These are phyloP conservation scores for Tulasnella calospora DNA, from an alignment of 768 basidiomycete species.

Conservation along the genomic window DNA sequence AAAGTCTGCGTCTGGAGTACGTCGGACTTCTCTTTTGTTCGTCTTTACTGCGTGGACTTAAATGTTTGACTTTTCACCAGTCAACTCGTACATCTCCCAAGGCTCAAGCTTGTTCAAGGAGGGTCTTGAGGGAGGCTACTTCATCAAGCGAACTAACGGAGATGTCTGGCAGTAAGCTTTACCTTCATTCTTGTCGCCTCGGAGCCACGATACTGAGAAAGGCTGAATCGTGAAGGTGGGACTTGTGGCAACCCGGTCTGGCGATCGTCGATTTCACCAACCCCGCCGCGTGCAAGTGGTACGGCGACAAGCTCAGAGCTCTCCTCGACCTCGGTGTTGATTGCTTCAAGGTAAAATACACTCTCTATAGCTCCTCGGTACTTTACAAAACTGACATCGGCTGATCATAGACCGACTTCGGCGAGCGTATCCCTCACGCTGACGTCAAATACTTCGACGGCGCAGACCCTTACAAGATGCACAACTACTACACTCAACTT, in stretches of 20 bases:
- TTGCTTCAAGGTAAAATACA: slow-evolving; percentile 39
- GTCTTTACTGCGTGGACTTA: not conserved
- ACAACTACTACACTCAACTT: slow-evolving; percentile 62
- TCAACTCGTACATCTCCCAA: slow-evolving; percentile 39
- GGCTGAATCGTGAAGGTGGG: slow-evolving; percentile 39
- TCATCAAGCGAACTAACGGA: slow-evolving; percentile 64
- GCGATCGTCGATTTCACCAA: slow-evolving; percentile 58
- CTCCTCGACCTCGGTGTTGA: slow-evolving; percentile 55
- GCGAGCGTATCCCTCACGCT: slow-evolving; percentile 67
- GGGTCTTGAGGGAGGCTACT: slow-evolving; percentile 59
- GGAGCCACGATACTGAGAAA: not conserved
- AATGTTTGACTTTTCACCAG: slow-evolving; percentile 35
- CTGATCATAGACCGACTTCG: slow-evolving; percentile 55
- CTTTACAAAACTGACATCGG: not conserved
- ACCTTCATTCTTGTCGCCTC: not conserved
- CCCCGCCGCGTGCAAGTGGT: slow-evolving; percentile 55
- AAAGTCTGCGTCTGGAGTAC: slow-evolving; percentile 66
- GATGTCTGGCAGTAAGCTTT: slow-evolving; percentile 39
- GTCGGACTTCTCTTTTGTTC: not conserved
- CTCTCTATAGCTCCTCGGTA: too few species aligned
- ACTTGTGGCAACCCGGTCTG: slow-evolving; percentile 57
- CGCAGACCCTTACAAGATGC: slow-evolving; percentile 61
- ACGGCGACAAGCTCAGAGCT: not conserved
- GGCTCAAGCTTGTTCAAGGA: slow-evolving; percentile 65
- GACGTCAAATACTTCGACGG: slow-evolving; percentile 60